Percentiles rank a stretch among this genome's conserved stretches.
Evolutionary conservation across 2,329 filamentous ascomycete species (phyloP).

Genomic region (Fusarium setosum): DNA sequence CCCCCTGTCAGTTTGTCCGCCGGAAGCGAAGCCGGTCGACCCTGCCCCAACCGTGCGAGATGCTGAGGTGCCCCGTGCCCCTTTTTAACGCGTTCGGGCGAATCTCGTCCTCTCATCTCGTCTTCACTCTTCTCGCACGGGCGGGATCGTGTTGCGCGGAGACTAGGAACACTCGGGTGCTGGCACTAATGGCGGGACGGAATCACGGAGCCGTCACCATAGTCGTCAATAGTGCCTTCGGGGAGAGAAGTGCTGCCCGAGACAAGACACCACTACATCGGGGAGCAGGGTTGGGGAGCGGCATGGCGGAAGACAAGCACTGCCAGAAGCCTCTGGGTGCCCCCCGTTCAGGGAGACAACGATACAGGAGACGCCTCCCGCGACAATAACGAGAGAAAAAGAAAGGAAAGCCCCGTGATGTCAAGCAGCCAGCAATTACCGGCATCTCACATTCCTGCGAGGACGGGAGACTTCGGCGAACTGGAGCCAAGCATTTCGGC

Average conservation of each 20-base stretch:
- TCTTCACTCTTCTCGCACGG: conserved; percentile 23
- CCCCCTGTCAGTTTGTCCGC: conserved; percentile 20
- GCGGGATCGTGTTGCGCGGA: conserved; percentile 32
- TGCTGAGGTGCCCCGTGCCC: conserved; percentile 25
- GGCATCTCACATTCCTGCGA: conserved; percentile 23
- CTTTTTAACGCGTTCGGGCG: conserved; percentile 10
- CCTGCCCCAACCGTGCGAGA: conserved; percentile 36
- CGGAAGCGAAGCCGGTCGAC: conserved; percentile 22
- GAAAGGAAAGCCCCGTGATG: conserved; percentile 9
- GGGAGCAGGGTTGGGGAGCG: not conserved
- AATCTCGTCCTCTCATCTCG: conserved; percentile 4
- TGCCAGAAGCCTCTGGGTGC: not conserved
- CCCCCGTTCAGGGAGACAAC: no score
- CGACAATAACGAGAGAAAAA: not conserved
- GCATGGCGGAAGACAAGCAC: conserved; percentile 13
- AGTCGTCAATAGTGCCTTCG: conserved; percentile 5
- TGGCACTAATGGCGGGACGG: conserved; percentile 35
- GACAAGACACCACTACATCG: not conserved
- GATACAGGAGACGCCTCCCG: conserved; percentile 3
- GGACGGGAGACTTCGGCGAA: not conserved
- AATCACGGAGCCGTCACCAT: conserved; percentile 27
- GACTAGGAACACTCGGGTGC: conserved; percentile 24
- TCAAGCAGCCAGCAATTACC: not conserved
- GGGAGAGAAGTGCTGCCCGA: not conserved
- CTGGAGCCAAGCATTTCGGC: conserved; percentile 1